Conservation (phyloP, 1,284 basidiomycete genomes). For the Trichosporon coremiiforme region DNA sequence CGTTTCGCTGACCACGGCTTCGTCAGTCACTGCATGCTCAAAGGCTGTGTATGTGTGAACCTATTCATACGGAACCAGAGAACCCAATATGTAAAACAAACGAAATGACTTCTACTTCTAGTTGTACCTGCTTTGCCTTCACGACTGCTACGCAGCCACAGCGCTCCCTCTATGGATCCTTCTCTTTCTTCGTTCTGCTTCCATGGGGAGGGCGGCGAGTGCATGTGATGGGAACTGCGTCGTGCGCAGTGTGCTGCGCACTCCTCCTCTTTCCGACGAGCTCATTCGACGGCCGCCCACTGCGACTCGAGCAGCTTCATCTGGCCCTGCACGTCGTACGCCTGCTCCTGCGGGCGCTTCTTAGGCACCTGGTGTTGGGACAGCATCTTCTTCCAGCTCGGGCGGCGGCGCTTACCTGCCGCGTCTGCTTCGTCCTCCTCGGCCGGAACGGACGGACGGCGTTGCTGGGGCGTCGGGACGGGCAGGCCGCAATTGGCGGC, state of each 20-base stretch:
- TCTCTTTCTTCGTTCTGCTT: not conserved
- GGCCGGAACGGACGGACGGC: not conserved
- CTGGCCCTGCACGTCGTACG: slow-evolving; percentile 7
- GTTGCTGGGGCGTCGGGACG: not conserved
- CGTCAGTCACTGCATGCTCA: too few relatives aligned
- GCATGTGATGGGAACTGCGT: too few relatives aligned
- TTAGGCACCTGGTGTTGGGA: slow-evolving; percentile 1
- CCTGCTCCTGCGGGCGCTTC: slow-evolving; percentile 10
- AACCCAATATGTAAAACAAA: not conserved
- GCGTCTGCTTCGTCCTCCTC: not conserved
- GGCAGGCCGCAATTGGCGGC: not conserved
- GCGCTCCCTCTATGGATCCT: too few relatives aligned
- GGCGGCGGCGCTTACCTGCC: slow-evolving; percentile 5
- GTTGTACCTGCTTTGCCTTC: not conserved
- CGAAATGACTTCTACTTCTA: too few relatives aligned
- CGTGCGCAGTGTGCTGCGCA: too few relatives aligned
- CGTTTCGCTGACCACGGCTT: too few relatives aligned
- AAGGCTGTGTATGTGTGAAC: not conserved
- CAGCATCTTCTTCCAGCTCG: slow-evolving; percentile 7
- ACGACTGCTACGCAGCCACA: not conserved
- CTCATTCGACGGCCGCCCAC: not conserved
- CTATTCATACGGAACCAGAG: not conserved
- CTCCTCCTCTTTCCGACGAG: too few relatives aligned
- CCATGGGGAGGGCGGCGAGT: too few relatives aligned
- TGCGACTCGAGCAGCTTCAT: not conserved